A percentile compares a stretch with the other conserved stretches of the same genome.
These are phyloP conservation scores for Eragrostis tef DNA, from an alignment of 202 grass and related monocot genomes.

Conservation along the genomic window DNA sequence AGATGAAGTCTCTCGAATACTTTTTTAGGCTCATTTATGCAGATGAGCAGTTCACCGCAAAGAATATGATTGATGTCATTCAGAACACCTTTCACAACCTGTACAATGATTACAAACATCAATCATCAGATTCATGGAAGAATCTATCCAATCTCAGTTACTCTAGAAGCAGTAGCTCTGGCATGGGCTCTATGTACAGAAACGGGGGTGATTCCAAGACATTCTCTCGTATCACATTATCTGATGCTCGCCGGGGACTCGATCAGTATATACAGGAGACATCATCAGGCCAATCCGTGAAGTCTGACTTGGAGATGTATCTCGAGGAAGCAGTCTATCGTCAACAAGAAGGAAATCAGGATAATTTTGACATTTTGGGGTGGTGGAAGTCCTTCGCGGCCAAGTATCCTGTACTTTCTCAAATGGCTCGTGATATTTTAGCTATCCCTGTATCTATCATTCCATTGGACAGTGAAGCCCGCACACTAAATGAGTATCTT, in stretches of 20 bases:
- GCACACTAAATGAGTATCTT: constrained; percentile 87
- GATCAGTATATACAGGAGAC: constrained; percentile 98
- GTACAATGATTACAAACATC: constrained; percentile 81
- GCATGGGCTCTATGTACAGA: constrained; percentile 58
- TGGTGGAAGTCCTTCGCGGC: constrained; percentile 98
- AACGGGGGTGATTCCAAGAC: constrained; percentile 78
- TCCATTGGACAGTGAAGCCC: constrained; percentile 77
- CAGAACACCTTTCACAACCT: constrained; percentile 76
- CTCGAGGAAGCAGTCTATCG: constrained; percentile 92
- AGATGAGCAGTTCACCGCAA: constrained; percentile 72
- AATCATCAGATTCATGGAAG: constrained; percentile 78
- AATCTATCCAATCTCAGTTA: constrained; percentile 70
- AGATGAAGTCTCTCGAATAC: constrained; percentile 99
- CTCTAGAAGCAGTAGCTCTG: constrained; percentile 62
- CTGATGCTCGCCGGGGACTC: constrained; percentile 89
- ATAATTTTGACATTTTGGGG: constrained; percentile 88
- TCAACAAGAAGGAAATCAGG: constrained; percentile 71
- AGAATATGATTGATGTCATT: constrained; percentile 70
- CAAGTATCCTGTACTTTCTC: constrained; percentile 94
- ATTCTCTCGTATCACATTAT: constrained; percentile 86
- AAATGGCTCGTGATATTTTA: constrained; percentile 94
- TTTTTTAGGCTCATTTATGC: constrained; percentile 88
- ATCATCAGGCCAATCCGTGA: constrained; percentile 83
- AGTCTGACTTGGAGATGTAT: constrained; percentile 96
- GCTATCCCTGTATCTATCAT: constrained; percentile 76